These are phyloP conservation scores for Casuarina glauca DNA, from an alignment of 306 rosid genomes.

Conservation along the genomic window DNA sequence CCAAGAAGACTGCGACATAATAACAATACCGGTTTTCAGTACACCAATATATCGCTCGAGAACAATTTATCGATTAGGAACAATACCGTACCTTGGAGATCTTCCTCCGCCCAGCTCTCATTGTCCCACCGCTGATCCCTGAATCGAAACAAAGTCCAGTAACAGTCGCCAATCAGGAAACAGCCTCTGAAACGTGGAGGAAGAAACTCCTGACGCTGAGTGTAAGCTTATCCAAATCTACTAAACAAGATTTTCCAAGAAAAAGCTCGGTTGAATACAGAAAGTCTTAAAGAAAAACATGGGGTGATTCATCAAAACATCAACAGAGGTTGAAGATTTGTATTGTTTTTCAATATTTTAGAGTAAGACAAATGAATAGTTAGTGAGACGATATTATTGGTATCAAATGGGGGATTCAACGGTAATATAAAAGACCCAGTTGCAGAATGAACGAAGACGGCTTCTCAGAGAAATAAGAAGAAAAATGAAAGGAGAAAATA, in stretches of 20 bases:
- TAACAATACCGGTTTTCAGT: background rate
- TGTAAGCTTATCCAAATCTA: constrained; percentile 33
- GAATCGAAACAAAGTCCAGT: constrained; percentile 11
- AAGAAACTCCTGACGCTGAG: constrained; percentile 12
- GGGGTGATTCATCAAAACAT: constrained; percentile 17
- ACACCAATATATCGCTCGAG: background rate
- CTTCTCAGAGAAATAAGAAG: constrained; percentile 19
- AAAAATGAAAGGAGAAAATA: background rate
- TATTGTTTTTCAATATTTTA: background rate
- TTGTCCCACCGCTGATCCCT: constrained; percentile 41
- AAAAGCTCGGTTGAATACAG: constrained; percentile 3
- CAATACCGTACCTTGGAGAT: constrained; percentile 52
- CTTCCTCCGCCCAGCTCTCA: constrained; percentile 55
- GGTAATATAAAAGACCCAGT: constrained; percentile 63
- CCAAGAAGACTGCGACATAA: constrained; percentile 56
- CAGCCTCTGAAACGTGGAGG: constrained; percentile 12
- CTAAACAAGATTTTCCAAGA: background rate
- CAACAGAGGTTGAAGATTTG: constrained; percentile 10
- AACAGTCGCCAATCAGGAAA: constrained; percentile 19
- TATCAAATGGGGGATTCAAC: constrained; percentile 43
- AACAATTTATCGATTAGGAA: background rate
- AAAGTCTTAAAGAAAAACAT: constrained; percentile 17
- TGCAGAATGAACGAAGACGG: constrained; percentile 68
- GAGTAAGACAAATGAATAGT: background rate
- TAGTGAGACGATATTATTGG: constrained; percentile 25